Base-by-base conservation (phyloP, 345 rosid genomes). In the Luvunga scandens region DNA sequence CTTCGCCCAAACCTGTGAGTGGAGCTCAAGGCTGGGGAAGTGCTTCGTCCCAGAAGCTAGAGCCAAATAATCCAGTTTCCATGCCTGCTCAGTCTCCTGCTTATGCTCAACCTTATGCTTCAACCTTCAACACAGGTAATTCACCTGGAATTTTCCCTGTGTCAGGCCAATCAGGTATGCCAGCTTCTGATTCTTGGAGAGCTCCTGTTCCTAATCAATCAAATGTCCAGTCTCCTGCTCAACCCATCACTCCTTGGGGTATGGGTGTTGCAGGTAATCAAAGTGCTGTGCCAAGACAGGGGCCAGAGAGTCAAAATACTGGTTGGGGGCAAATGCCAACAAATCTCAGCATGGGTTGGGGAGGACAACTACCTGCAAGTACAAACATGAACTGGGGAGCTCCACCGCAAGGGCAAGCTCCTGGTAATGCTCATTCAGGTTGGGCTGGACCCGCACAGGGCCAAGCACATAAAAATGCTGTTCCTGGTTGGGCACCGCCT, bases 341-440 rank as follows among this genome's bases (percentile, higher is more conserved):
- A 77, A 89, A 92, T 72, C 84, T 83, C 56, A 89, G 78, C 83
- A 69, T 88, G 87, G 93, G 88, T 61, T 91, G 95, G 98, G 89
- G 78, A 30, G 95, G 85, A 75, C 85, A 87, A 62, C 77, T 80
- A 61, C 90, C 94, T 63, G 66, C 89, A 67, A 90, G 84, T 77
- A 64, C 88, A 77, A 87, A 87, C 63, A 65, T 73, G 22, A 84
- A 85, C 69, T 92, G 94, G 94, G 84, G 73, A 59, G 67, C 88
- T 62, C 75, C 89, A 24, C 82, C 79, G 74, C 98, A 89, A 68
- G 82, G 70, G 21, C 81, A 84, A 70, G 84, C 86, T 62, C 86
- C 87, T 55, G 91, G 80, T 80, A 85, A 80, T 76, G 75, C 86
- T 42, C 88, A 87, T 77, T 73, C 87, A 50, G 88, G 86, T 39